phyloP scores from a whole-genome alignment of 139 green algal genomes.

The Tetraselmis chui region DNA sequence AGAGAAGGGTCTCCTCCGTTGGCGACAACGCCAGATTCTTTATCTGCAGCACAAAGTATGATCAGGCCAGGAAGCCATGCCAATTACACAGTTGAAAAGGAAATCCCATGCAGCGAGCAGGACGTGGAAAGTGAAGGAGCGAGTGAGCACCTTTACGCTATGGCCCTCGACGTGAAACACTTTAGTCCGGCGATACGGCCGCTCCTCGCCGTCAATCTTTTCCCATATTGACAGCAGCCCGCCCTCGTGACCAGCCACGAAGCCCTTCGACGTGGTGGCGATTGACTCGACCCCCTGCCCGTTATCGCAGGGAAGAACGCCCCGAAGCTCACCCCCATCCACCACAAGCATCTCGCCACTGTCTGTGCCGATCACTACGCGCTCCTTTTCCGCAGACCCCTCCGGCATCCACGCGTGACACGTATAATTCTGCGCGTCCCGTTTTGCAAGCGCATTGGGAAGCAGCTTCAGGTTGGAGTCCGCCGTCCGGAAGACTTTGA shows the following conservation, averaged over 20 bases:
- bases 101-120: no score
- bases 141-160: background rate
- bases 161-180: slow-evolving; percentile 21
- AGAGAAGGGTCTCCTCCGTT: slow-evolving; percentile 69
- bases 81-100: no score
- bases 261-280: slow-evolving; percentile 55
- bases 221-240: slow-evolving; percentile 19
- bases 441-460: slow-evolving; percentile 42
- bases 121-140: no score
- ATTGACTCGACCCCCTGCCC: slow-evolving; percentile 43
- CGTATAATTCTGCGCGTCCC: slow-evolving; percentile 45
- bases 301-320: slow-evolving; percentile 37
- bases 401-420: slow-evolving; percentile 56
- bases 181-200: slow-evolving; percentile 19
- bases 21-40: slow-evolving; percentile 55
- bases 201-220: slow-evolving; percentile 19
- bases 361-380: slow-evolving; percentile 65
- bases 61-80: no score
- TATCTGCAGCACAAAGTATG: no score
- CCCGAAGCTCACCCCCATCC: slow-evolving; percentile 48
- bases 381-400: slow-evolving; percentile 35
- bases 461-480: slow-evolving; percentile 42
- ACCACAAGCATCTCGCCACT: slow-evolving; percentile 75
- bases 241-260: slow-evolving; percentile 54
- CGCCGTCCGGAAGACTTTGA: slow-evolving; percentile 42